A percentile compares a stretch with the other conserved stretches of the same genome.
Conservation (phyloP, 345 rosid genomes). For the Corchorus capsularis region DNA sequence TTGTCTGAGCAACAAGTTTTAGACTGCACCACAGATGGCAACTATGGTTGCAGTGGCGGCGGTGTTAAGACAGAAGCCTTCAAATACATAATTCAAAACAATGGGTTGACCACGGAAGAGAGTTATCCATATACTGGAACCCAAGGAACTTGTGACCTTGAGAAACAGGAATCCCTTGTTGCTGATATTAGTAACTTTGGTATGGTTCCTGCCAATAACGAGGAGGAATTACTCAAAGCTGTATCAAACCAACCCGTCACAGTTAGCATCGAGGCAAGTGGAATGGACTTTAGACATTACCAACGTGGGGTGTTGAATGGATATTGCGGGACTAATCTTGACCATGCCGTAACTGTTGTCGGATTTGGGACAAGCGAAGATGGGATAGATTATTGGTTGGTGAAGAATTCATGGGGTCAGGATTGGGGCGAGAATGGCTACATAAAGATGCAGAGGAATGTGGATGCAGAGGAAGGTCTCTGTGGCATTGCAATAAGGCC, state of each 20-base stretch:
- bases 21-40: constrained; percentile 42
- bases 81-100: constrained; percentile 31
- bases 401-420: constrained; percentile 49
- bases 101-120: constrained; percentile 48
- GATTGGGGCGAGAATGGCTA: constrained; percentile 70
- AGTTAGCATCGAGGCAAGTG: constrained; percentile 43
- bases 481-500: constrained; percentile 69
- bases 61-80: constrained; percentile 52
- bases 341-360: constrained; percentile 53
- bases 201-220: constrained; percentile 45
- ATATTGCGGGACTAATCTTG: constrained; percentile 37
- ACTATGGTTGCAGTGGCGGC: constrained; percentile 49
- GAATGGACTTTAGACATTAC: constrained; percentile 43
- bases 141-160: constrained; percentile 38
- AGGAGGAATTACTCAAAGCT: constrained; percentile 53
- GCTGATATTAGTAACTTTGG: constrained; percentile 35
- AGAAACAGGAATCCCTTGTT: constrained; percentile 13
- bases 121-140: constrained; percentile 46
- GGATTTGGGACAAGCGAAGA: constrained; percentile 45
- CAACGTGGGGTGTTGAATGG: constrained; percentile 47
- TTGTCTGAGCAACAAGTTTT: constrained; percentile 72
- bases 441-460: constrained; percentile 48
- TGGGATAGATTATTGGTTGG: constrained; percentile 32
- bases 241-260: constrained; percentile 65
- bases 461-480: constrained; percentile 32